Evolutionary conservation across 2,329 filamentous ascomycete species (phyloP), one percentile per base, ranked within the genome.

Genomic region (Talaromyces sp.): DNA sequence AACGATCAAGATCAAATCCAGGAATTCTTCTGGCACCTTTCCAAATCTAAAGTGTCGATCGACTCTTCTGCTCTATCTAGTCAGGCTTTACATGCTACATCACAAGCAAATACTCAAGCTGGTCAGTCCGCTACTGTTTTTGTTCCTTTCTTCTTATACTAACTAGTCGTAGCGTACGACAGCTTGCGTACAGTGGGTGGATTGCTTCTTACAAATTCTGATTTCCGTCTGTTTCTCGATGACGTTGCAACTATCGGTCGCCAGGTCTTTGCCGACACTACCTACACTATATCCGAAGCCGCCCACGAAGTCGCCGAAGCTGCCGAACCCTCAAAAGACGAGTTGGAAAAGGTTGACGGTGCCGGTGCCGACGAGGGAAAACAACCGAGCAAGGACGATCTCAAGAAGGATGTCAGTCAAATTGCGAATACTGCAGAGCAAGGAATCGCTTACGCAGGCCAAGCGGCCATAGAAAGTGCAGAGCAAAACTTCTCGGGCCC

Each of bases 261-360:
- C 41, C 88, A 96, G 69, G 87, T 97, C 0, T 91, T 97, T 69
- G 86, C 85, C 53, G 92, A 97, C 66, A 91, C 91, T 2, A 90
- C 91, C 0, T 87, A 90, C 61, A 87, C 89, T 0, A 71, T 96
- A 5, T 89, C 91, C 0, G 81, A 86, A 15, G 88, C 87, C 1
- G 91, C 92, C 0, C 83, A 88, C 63, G 79, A 90, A 61, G 87
- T 87, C 0, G 91, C 85, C 2, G 84, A 91, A 66, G 78, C 87
- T 62, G 76, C 96, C 8, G 85, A 90, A 64, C 89, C 89, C 0
- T 85, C 87, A 0, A 65, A 81, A 17, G 78, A 83, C 54, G 84
- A 89, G 31, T 79, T 68, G 80, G 62, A 78, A 81, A 63, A 73
- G 77, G 61, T 87, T 56, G 69, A 76, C 37, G 73, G 77, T 2